A percentile compares a stretch with the other conserved stretches of the same genome.
phyloP scores from a whole-genome alignment of 768 basidiomycete genomes.

The Goffeauzyma gilvescens region DNA sequence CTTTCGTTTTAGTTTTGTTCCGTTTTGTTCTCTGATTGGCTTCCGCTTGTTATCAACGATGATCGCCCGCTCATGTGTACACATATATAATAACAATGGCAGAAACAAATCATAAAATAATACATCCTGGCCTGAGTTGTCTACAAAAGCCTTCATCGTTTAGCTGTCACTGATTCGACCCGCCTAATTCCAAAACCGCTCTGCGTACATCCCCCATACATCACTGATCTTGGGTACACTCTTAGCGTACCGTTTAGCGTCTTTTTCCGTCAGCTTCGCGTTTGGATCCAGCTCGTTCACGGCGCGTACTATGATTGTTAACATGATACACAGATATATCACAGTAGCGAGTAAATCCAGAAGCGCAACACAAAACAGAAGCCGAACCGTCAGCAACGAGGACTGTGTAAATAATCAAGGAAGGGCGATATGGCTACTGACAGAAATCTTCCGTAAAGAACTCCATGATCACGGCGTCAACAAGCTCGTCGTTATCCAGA shows the following conservation, averaged over 20 bases:
- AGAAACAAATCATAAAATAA: no score
- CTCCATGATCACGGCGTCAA: conserved; percentile 27
- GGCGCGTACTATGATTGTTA: conserved; percentile 15
- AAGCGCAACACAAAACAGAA: background rate
- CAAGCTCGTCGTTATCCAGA: conserved; percentile 15
- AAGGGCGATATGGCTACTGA: conserved; percentile 9
- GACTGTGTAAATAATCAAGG: background rate
- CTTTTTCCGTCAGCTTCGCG: conserved; percentile 6
- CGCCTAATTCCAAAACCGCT: conserved; percentile 14
- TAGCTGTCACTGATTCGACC: no score
- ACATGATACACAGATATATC: background rate
- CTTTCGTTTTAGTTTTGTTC: no score
- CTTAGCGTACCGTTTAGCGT: conserved; percentile 21
- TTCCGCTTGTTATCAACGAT: no score
- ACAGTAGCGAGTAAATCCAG: background rate
- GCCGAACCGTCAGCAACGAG: background rate
- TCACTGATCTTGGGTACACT: conserved; percentile 16
- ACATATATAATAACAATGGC: no score
- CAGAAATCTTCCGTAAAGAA: conserved; percentile 29
- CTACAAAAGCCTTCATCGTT: no score
- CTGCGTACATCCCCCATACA: conserved; percentile 26
- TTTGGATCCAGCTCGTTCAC: conserved; percentile 24
- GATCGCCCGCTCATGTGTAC: no score
- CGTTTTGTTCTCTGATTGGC: no score
- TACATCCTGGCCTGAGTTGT: no score